Evolutionary conservation across 768 basidiomycete species (phyloP).

Genomic region (Daedaleopsis nitida): DNA sequence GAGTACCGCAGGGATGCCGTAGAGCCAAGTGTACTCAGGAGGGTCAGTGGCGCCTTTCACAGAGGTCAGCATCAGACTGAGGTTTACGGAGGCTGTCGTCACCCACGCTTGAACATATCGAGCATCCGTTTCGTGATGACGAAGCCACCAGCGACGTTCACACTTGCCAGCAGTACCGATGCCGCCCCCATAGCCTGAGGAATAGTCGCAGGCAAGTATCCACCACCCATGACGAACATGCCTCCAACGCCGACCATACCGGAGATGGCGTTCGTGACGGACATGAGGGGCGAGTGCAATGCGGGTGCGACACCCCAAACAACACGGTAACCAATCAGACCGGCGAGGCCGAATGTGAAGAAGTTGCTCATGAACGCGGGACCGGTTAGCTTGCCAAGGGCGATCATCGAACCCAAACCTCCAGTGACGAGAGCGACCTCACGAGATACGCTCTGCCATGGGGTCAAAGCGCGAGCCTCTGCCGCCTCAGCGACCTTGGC

Average conservation of each 20-base stretch:
- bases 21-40: constrained; percentile 86
- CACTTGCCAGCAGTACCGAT: constrained; percentile 84
- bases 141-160: constrained; percentile 89
- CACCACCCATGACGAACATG: constrained; percentile 89
- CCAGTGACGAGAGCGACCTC: constrained; percentile 75
- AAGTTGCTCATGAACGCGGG: constrained; percentile 87
- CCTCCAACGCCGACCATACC: constrained; percentile 85
- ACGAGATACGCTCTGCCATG: constrained; percentile 79
- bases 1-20: constrained; percentile 74
- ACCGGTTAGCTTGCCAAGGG: constrained; percentile 77
- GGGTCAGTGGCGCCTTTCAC: constrained; percentile 76
- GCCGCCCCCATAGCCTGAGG: constrained; percentile 79
- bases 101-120: constrained; percentile 86
- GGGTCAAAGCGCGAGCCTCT: constrained; percentile 63
- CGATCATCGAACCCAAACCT: constrained; percentile 74
- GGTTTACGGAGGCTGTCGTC: not conserved
- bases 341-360: constrained; percentile 87
- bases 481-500: constrained; percentile 49
- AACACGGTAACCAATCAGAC: constrained; percentile 84
- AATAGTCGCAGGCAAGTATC: constrained; percentile 78
- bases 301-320: constrained; percentile 91
- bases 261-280: constrained; percentile 87
- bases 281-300: constrained; percentile 88
- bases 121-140: constrained; percentile 91
- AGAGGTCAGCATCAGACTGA: not conserved